Evolutionary conservation across 202 grass and related monocot species (phyloP).

Genomic region (Hordeum pubiflorum): DNA sequence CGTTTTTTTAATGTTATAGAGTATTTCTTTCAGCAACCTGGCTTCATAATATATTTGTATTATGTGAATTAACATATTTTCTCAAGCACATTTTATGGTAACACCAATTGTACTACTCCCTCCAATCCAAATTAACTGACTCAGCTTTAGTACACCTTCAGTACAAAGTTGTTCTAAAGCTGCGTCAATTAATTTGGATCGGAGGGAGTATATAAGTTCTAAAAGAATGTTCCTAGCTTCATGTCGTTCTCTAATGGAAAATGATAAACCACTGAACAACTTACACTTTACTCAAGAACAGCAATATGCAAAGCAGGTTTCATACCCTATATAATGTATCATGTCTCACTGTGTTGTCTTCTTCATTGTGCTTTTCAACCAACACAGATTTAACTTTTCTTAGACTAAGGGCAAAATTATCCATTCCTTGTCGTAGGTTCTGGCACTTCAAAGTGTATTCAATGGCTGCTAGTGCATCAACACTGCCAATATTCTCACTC

Average conservation of each 20-base stretch:
- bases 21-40: background rate
- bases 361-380: slow-evolving; percentile 46
- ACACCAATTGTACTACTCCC: background rate
- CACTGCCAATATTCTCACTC: slow-evolving; percentile 26
- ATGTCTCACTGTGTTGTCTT: slow-evolving; percentile 17
- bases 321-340: slow-evolving; percentile 31
- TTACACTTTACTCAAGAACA: slow-evolving; percentile 8
- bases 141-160: too few species aligned
- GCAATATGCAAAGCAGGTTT: background rate
- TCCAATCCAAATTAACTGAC: too few species aligned
- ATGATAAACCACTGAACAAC: background rate
- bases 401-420: slow-evolving; percentile 54
- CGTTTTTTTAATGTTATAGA: background rate
- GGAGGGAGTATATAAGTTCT: background rate
- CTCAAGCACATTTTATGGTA: background rate
- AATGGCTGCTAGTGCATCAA: slow-evolving; percentile 31
- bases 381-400: slow-evolving; percentile 33
- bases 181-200: too few species aligned
- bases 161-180: too few species aligned
- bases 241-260: slow-evolving; percentile 9
- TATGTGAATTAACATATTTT: background rate
- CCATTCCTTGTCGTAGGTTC: slow-evolving; percentile 43
- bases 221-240: background rate
- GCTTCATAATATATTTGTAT: slow-evolving; percentile 6
- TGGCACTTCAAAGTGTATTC: slow-evolving; percentile 66